Percentiles rank a stretch among this genome's conserved stretches.
Conservation (phyloP, 129 eudicot genomes). For the Chrysanthemum lavandulifolium region DNA sequence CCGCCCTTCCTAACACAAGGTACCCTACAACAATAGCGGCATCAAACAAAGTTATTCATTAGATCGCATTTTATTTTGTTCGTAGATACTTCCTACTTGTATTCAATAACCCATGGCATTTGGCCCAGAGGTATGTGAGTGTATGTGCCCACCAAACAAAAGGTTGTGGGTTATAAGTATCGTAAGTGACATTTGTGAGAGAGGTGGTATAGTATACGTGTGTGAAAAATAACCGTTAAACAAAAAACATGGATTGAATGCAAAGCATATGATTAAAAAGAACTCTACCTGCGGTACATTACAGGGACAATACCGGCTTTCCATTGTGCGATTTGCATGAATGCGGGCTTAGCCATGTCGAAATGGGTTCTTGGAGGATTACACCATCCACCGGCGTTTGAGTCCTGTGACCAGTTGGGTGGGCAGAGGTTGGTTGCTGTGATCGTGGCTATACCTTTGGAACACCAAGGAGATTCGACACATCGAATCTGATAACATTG, state of each 20-base stretch:
- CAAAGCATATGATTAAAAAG: not conserved
- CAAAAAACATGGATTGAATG: not conserved
- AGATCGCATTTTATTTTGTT: not conserved
- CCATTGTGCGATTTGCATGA: conserved; percentile 72
- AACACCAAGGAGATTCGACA: conserved; percentile 57
- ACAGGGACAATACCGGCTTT: conserved; percentile 77
- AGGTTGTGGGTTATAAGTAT: not conserved
- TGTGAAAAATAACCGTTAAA: no score
- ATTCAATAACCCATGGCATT: not conserved
- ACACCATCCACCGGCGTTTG: conserved; percentile 79
- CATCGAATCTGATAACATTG: conserved; percentile 62
- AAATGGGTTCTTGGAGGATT: conserved; percentile 83
- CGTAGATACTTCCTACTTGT: not conserved
- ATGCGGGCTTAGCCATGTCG: conserved; percentile 79
- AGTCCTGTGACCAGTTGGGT: conserved; percentile 57
- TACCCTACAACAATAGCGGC: conserved; percentile 36
- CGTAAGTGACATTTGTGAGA: not conserved
- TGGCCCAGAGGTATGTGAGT: not conserved
- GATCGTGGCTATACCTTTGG: conserved; percentile 25
- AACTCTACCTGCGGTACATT: conserved; percentile 56
- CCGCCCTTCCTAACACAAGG: conserved; percentile 57
- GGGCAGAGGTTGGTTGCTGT: conserved; percentile 87
- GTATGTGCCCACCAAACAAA: not conserved
- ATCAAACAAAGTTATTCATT: not conserved
- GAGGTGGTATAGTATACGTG: not conserved